Base-by-base conservation (phyloP, 176 grass and related monocot species). In the Puccinellia tenuiflora region DNA sequence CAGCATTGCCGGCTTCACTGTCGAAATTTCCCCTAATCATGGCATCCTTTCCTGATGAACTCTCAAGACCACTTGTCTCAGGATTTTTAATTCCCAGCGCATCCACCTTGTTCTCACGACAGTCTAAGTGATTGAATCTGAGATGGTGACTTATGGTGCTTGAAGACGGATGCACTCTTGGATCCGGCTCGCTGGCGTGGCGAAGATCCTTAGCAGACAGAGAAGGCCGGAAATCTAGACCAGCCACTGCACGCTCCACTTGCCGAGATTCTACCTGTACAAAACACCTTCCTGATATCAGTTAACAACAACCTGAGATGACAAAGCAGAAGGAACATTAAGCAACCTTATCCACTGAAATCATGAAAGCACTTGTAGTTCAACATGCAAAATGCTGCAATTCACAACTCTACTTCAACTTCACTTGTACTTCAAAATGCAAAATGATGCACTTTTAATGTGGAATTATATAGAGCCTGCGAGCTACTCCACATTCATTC, bases 121-220 rank as follows among this genome's bases (percentile, higher is more conserved):
- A 83, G 55, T 78, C 83, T 6, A 86, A 31, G 75, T 86, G 83
- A 33, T 83, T 83, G 61, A 85, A 92, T 8, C 86, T 71, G 59
- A 86, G 74, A 48, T 79, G 90, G 51, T 89, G 83, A 79, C 68
- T 89, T 89, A 88, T 89, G 31, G 90, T 88, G 79, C 86, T 92
- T 67, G 90, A 92, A 86, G 86, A 80, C 0, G 86, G 81, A 62
- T 89, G 86, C 35, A 82, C 60, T 75, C 77, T 91, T 84, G 63
- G 82, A 72, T 84, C 81, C 16, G 53, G 43, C 47, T 88, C 85
- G 9, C 68, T 52, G 26, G 71, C 73, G 34, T 82, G 46, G 25
- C 33, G 77, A 73, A 91, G 28, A 82, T 88, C 85, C 77, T 91
- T 91, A 26, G 82, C 73, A 71, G 85, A 37, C 11, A 85, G 12